Conservation (phyloP, 2,329 filamentous ascomycete species). For the Alternaria arborescens region DNA sequence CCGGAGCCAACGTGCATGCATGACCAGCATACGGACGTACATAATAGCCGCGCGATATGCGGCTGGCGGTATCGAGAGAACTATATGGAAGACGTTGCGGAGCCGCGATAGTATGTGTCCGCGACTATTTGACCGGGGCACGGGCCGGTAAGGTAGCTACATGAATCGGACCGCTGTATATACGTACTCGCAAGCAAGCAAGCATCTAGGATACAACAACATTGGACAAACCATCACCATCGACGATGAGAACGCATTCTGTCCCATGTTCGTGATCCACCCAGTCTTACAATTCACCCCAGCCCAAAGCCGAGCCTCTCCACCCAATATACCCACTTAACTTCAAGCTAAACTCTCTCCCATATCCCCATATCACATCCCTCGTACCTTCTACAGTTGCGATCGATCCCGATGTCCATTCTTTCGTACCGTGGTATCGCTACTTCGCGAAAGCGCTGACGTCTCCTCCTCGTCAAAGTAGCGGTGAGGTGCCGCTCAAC, state of each 20-base stretch:
- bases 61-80: background rate
- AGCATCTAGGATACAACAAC: background rate
- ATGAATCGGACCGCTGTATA: background rate
- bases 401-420: constrained; percentile 3
- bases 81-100: constrained; percentile 2
- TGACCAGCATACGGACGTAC: background rate
- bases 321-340: constrained; percentile 4
- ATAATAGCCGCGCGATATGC: constrained; percentile 1
- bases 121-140: background rate
- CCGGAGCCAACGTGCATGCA: constrained; percentile 5
- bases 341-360: background rate
- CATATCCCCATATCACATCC: background rate
- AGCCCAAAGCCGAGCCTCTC: constrained; percentile 1
- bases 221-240: background rate
- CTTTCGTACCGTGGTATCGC: background rate
- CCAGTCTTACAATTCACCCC: constrained; percentile 1
- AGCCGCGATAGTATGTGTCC: constrained; percentile 4
- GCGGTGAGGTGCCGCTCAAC: constrained; percentile 24
- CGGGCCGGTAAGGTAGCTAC: background rate
- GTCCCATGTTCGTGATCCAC: background rate
- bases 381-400: background rate
- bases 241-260: constrained; percentile 4
- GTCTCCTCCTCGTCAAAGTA: constrained; percentile 26
- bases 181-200: background rate
- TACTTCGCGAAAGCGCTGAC: constrained; percentile 5